These are phyloP conservation scores for Xylariaceae sp. DNA, from an alignment of 2,329 filamentous ascomycete genomes.

Conservation along the genomic window DNA sequence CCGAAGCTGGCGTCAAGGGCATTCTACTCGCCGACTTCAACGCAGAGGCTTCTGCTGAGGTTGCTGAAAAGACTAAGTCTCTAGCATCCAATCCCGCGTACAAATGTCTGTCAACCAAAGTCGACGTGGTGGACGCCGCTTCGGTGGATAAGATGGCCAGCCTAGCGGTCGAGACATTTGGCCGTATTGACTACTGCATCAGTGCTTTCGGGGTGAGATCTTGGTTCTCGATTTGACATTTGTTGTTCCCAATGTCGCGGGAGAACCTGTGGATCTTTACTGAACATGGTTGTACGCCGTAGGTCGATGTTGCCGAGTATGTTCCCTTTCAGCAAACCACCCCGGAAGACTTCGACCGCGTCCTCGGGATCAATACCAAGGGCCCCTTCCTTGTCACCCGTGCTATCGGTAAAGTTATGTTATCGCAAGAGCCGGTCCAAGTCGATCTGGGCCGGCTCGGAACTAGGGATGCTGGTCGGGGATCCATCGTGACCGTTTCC, in stretches of 20 bases:
- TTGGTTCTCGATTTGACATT: not conserved
- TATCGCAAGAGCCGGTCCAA: constrained; percentile 22
- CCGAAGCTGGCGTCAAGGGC: constrained; percentile 30
- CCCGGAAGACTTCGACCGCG: constrained; percentile 31
- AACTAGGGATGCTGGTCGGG: constrained; percentile 30
- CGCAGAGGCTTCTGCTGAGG: constrained; percentile 14
- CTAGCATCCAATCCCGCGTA: constrained; percentile 23
- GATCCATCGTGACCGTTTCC: constrained; percentile 40
- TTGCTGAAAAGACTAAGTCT: constrained; percentile 19
- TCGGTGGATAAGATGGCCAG: constrained; percentile 23
- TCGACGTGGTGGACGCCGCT: constrained; percentile 5
- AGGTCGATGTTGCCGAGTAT: constrained; percentile 30
- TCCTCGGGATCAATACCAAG: constrained; percentile 32
- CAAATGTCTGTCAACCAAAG: not conserved
- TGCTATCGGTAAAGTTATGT: constrained; percentile 29
- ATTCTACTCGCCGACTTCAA: constrained; percentile 31
- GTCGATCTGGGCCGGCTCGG: constrained; percentile 28
- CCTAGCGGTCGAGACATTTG: constrained; percentile 18
- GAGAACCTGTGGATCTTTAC: not conserved
- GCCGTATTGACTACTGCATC: constrained; percentile 31
- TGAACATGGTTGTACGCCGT: not conserved
- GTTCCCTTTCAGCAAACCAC: constrained; percentile 32
- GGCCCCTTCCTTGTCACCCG: constrained; percentile 26
- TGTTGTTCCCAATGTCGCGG: too few relatives aligned
- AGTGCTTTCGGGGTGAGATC: constrained; percentile 25